A percentile compares a stretch with the other conserved stretches of the same genome.
These are phyloP conservation scores for Phycomyces nitens DNA, from an alignment of 192 early-diverging fungal genomes.

Conservation along the genomic window DNA sequence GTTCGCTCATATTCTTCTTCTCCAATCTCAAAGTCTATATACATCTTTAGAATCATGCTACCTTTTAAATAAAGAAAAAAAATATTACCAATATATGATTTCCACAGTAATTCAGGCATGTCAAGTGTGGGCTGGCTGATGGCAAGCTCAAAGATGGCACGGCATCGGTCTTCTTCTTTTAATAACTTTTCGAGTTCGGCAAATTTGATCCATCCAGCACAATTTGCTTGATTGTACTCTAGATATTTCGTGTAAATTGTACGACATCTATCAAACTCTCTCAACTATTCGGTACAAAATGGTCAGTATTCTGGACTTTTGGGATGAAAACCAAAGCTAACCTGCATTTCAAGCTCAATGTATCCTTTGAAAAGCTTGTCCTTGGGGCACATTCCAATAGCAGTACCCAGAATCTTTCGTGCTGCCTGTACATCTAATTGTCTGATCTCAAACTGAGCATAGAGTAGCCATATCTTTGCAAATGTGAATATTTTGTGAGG, in stretches of 20 bases:
- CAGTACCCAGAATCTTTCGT: conserved; percentile 77
- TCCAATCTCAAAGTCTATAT: conserved; percentile 78
- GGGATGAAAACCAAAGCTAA: conserved; percentile 18
- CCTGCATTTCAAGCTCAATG: conserved; percentile 89
- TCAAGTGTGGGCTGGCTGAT: conserved; percentile 86
- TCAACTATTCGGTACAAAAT: conserved; percentile 43
- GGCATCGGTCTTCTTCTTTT: conserved; percentile 79
- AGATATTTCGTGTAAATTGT: conserved; percentile 88
- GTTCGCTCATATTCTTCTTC: conserved; percentile 80
- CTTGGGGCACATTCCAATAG: conserved; percentile 88
- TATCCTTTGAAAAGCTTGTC: conserved; percentile 93
- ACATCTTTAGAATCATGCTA: not conserved
- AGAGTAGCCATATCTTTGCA: conserved; percentile 94
- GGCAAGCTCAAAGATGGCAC: conserved; percentile 91
- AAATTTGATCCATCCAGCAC: conserved; percentile 95
- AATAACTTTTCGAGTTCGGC: conserved; percentile 84
- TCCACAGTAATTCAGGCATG: conserved; percentile 99
- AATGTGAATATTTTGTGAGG: conserved; percentile 96
- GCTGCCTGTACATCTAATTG: conserved; percentile 66
- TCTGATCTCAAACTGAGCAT: conserved; percentile 90
- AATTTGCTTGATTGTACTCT: conserved; percentile 82
- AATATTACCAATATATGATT: conserved; percentile 76
- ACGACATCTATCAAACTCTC: conserved; percentile 93
- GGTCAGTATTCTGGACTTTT: not conserved
- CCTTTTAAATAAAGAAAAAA: not conserved